phyloP scores from a whole-genome alignment of 495 filamentous ascomycete genomes.

The Aspergillus wentii region DNA sequence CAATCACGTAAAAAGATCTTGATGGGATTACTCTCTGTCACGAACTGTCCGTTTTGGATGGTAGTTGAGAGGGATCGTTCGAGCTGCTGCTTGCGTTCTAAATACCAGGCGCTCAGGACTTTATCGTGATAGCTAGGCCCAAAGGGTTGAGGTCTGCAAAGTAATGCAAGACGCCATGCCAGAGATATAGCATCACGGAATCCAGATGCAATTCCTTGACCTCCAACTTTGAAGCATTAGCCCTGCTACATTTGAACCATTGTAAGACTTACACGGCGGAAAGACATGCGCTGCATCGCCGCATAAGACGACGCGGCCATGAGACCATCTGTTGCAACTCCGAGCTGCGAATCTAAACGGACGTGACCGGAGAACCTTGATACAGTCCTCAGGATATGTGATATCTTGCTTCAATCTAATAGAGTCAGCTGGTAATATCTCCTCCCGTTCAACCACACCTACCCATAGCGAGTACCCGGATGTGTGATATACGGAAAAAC shows the following conservation, averaged over 20 bases:
- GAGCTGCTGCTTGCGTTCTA: slow-evolving; percentile 37
- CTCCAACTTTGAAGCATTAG: slow-evolving; percentile 28
- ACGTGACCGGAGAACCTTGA: slow-evolving; percentile 43
- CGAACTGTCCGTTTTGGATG: slow-evolving; percentile 28
- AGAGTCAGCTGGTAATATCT: background rate
- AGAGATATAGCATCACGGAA: slow-evolving; percentile 27
- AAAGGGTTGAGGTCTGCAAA: slow-evolving; percentile 10
- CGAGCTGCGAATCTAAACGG: slow-evolving; percentile 44
- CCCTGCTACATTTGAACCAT: background rate
- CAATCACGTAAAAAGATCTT: slow-evolving; percentile 30
- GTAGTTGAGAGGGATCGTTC: slow-evolving; percentile 27
- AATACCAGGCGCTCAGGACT: slow-evolving; percentile 28
- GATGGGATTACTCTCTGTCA: slow-evolving; percentile 18
- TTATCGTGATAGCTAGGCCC: slow-evolving; percentile 9
- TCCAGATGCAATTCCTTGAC: slow-evolving; percentile 46
- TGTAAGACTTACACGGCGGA: slow-evolving; percentile 36
- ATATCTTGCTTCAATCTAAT: slow-evolving; percentile 24
- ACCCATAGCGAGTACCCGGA: slow-evolving; percentile 27
- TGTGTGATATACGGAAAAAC: slow-evolving; percentile 32
- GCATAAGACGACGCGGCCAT: slow-evolving; percentile 37
- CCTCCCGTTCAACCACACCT: background rate
- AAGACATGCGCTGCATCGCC: slow-evolving; percentile 54
- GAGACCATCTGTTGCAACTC: slow-evolving; percentile 48
- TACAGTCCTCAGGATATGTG: slow-evolving; percentile 43
- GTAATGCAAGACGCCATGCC: slow-evolving; percentile 43